Evolutionary conservation across 352 stramenopile genomes (phyloP), one percentile per base, ranked within the genome.

Genomic region (Hyaloperonospora brassicae): DNA sequence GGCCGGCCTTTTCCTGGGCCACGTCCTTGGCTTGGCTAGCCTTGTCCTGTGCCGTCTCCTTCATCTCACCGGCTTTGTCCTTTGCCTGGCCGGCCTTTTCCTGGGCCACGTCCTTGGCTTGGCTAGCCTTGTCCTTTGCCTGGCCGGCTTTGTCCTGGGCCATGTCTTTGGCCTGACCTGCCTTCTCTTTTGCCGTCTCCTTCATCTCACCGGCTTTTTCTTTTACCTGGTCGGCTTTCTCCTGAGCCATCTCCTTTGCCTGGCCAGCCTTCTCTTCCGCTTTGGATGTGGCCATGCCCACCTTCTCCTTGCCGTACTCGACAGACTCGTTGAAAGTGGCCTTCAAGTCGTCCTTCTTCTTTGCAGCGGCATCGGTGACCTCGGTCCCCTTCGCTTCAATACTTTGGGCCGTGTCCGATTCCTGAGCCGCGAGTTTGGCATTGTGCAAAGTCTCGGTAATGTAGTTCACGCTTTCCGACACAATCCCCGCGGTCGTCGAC

Each of bases 381-480:
- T n/a, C n/a, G n/a, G n/a, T n/a, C n/a, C n/a, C n/a, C n/a, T n/a
- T n/a, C n/a, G n/a, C n/a, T n/a, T n/a, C n/a, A n/a, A n/a, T n/a
- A n/a, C n/a, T 51, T 45, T 77, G 66, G 6, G 69, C 72, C 9
- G 67, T 66, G 1, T 64, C 49, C 21, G 75, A 84, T 31, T 80
- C 64, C 53, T 64, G 71, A 2, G 78, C 75, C 2, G 65, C 62
- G 5, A 79, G 27, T 52, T 85, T 86, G 3, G 75, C 73, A 9
- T 86, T 78, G 7, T 80, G 55, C 34, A 88, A 59, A 39, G 72
- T 80, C 48, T 86, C 72, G 21, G 71, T 76, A 21, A 86, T 68
- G 57, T 90, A 90, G 30, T 70, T 81, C 21, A 87, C 66, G 25
- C 70, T 79, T 49, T 86, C 74, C 7, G 67, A 62, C 13, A 84